These are phyloP conservation scores for Alternaria sp. DNA, from an alignment of 2,329 filamentous ascomycete species.

Conservation along the genomic window DNA sequence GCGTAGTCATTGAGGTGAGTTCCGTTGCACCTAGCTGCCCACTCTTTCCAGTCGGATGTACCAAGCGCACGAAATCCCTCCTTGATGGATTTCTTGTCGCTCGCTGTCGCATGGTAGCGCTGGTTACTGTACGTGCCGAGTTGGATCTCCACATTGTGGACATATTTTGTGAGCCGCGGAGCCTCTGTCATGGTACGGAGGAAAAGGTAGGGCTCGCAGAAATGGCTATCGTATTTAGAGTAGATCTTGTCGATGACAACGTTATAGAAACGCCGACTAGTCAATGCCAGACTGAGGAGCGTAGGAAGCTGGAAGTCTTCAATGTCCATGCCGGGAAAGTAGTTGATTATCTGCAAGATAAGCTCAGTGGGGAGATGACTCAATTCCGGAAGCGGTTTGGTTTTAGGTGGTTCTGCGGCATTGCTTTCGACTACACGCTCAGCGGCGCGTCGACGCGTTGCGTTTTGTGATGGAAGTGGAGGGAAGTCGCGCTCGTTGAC, in stretches of 20 bases:
- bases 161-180: slow-evolving; percentile 18
- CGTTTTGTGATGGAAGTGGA: slow-evolving; percentile 21
- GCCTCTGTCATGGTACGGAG: slow-evolving; percentile 34
- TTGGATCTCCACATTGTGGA: slow-evolving; percentile 21
- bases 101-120: slow-evolving; percentile 23
- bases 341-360: slow-evolving; percentile 30
- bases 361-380: slow-evolving; percentile 38
- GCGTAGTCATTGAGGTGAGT: slow-evolving; percentile 6
- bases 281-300: slow-evolving; percentile 28
- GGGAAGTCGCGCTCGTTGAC: slow-evolving; percentile 29
- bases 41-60: slow-evolving; percentile 34
- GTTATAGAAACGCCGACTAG: slow-evolving; percentile 30
- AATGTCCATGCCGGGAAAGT: slow-evolving; percentile 26
- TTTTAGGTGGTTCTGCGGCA: neutral
- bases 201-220: slow-evolving; percentile 36
- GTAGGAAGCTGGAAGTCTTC: slow-evolving; percentile 22
- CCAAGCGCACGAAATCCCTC: slow-evolving; percentile 25
- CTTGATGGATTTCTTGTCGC: slow-evolving; percentile 37
- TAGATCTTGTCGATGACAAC: slow-evolving; percentile 30
- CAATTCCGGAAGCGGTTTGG: slow-evolving; percentile 9
- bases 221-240: slow-evolving; percentile 25
- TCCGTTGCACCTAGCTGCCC: slow-evolving; percentile 31
- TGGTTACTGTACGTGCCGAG: slow-evolving; percentile 13
- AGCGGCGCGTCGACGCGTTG: neutral
- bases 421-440: neutral